These are phyloP conservation scores for Chrysosporium queenslandicum DNA, from an alignment of 2,329 filamentous ascomycete genomes.

Conservation along the genomic window DNA sequence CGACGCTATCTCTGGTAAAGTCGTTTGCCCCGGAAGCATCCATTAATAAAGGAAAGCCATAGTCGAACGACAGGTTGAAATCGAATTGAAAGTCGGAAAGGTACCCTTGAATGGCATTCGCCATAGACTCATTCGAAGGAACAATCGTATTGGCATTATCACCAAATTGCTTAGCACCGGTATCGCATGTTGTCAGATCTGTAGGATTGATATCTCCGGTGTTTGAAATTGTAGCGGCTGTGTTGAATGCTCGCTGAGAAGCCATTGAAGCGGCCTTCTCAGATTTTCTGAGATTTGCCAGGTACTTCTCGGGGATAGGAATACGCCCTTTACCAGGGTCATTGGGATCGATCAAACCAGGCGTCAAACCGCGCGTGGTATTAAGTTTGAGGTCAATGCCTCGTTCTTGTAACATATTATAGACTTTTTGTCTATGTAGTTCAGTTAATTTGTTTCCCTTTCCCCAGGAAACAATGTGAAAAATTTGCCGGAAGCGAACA, in stretches of 20 bases:
- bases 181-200: too few relatives aligned
- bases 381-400: conserved; percentile 14
- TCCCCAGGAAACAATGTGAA: conserved; percentile 24
- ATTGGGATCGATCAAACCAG: conserved; percentile 15
- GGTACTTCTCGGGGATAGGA: conserved; percentile 8
- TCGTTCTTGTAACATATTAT: background rate
- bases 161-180: too few relatives aligned
- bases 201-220: too few relatives aligned
- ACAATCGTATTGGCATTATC: background rate
- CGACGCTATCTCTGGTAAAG: too few relatives aligned
- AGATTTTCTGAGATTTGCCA: background rate
- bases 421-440: conserved; percentile 11
- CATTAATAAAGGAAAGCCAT: background rate
- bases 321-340: conserved; percentile 14
- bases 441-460: conserved; percentile 21
- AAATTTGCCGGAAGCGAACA: conserved; percentile 23
- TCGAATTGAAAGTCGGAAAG: background rate
- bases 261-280: background rate
- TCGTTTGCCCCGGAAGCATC: background rate
- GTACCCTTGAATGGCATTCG: too few relatives aligned
- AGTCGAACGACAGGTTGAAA: background rate
- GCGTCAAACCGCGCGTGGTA: conserved; percentile 19
- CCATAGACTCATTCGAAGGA: too few relatives aligned
- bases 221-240: too few relatives aligned
- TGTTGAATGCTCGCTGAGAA: too few relatives aligned